Evolutionary conservation across 768 basidiomycete genomes (phyloP).

Genomic region (Mycena metata): DNA sequence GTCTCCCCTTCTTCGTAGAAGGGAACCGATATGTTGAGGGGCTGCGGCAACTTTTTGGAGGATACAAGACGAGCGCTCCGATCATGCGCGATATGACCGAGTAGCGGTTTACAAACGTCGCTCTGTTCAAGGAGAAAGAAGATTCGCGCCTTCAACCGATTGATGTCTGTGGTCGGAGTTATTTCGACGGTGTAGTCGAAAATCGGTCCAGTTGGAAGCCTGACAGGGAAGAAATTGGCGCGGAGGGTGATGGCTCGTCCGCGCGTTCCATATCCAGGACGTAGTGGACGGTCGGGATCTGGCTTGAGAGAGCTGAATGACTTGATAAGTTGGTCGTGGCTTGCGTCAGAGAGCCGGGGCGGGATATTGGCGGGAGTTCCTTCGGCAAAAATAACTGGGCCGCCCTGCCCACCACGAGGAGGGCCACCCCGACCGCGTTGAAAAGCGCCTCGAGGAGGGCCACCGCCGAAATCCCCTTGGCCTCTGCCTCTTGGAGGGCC

Average conservation of each 20-base stretch:
- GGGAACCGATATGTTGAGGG: constrained; percentile 55
- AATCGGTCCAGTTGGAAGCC: constrained; percentile 58
- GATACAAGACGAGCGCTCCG: constrained; percentile 61
- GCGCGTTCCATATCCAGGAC: constrained; percentile 69
- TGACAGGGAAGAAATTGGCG: constrained; percentile 74
- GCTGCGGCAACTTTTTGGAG: constrained; percentile 59
- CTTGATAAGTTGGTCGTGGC: constrained; percentile 54
- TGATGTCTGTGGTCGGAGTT: constrained; percentile 59
- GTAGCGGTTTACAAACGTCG: constrained; percentile 50
- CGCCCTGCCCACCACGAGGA: constrained; percentile 34
- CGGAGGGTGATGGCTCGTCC: constrained; percentile 65
- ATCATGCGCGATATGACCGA: constrained; percentile 67
- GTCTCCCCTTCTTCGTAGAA: constrained; percentile 59
- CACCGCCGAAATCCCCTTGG: constrained; percentile 22
- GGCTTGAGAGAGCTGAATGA: constrained; percentile 52
- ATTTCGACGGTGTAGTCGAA: constrained; percentile 72
- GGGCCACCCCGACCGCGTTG: constrained; percentile 33
- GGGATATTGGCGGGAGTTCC: constrained; percentile 52
- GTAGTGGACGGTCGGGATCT: constrained; percentile 58
- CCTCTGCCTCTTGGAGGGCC: constrained; percentile 23
- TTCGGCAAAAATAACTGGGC: constrained; percentile 56
- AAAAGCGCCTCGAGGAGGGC: no score
- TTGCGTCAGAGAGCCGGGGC: constrained; percentile 49
- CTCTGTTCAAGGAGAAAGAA: constrained; percentile 67
- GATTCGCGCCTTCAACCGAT: constrained; percentile 62